phyloP scores from a whole-genome alignment of 805 yeast species.

The Metschnikowia cubensis region DNA sequence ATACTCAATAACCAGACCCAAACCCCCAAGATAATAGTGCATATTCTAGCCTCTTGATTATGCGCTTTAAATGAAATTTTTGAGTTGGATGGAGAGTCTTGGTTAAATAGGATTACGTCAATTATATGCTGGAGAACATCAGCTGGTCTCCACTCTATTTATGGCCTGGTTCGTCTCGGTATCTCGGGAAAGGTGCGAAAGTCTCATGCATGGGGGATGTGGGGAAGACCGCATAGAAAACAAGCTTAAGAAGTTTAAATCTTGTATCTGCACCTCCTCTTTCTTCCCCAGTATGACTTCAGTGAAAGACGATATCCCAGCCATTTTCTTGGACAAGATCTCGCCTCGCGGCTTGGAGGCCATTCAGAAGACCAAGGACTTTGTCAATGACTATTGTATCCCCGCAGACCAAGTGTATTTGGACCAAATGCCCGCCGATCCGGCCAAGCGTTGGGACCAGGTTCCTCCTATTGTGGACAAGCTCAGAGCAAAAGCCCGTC shows the following conservation, averaged over 20 bases:
- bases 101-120: no score
- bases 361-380: conserved; percentile 40
- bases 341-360: conserved; percentile 36
- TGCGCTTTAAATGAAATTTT: no score
- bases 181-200: conserved; percentile 2
- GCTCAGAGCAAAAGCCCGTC: conserved; percentile 50
- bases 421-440: conserved; percentile 37
- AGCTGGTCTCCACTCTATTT: no score
- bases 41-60: no score
- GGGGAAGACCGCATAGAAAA: conserved; percentile 8
- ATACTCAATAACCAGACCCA: no score
- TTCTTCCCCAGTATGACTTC: conserved; percentile 3
- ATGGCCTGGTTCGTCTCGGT: not conserved
- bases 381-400: conserved; percentile 52
- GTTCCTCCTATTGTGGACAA: conserved; percentile 47
- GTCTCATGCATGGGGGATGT: conserved; percentile 4
- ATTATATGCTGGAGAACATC: no score
- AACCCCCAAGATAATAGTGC: no score
- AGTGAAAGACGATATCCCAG: conserved; percentile 36
- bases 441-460: conserved; percentile 42
- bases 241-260: not conserved
- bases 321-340: conserved; percentile 34
- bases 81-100: no score
- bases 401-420: conserved; percentile 51
- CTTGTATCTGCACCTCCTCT: no score